phyloP scores from a whole-genome alignment of 495 filamentous ascomycete genomes.

The Penicillium crystallinum region DNA sequence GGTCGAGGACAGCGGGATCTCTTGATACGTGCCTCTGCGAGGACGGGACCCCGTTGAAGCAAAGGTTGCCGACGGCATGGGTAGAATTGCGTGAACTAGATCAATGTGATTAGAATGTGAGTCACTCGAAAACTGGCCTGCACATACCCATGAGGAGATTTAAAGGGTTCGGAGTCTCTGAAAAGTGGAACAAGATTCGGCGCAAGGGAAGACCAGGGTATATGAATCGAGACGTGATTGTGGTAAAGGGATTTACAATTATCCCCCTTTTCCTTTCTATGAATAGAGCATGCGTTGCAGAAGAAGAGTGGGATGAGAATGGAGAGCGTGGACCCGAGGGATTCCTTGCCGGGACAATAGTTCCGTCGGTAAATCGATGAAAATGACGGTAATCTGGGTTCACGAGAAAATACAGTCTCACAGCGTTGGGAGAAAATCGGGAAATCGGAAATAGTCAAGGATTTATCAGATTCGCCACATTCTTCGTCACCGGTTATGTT shows the following conservation, averaged over 20 bases:
- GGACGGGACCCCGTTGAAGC: conserved; percentile 22
- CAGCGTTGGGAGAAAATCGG: too few species aligned
- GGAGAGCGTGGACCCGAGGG: conserved; percentile 21
- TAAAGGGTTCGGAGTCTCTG: neutral
- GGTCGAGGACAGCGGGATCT: conserved; percentile 42
- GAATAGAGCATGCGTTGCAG: neutral
- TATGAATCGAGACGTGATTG: neutral
- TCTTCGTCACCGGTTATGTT: conserved; percentile 10
- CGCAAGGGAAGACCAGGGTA: neutral
- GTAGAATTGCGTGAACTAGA: conserved; percentile 34
- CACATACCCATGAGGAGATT: conserved; percentile 17
- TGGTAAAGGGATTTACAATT: neutral
- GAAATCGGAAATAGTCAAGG: conserved; percentile 11
- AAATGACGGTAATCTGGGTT: conserved; percentile 9
- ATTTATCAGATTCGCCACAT: conserved; percentile 32
- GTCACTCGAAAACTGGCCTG: neutral
- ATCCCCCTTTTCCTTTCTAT: neutral
- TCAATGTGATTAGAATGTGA: neutral
- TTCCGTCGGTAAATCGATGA: conserved; percentile 20
- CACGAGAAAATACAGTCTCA: neutral
- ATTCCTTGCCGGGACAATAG: conserved; percentile 22
- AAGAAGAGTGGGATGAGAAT: conserved; percentile 26
- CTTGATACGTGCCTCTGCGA: conserved; percentile 26
- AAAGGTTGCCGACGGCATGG: conserved; percentile 26
- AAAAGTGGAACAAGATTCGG: neutral